phyloP scores from a whole-genome alignment of 495 filamentous ascomycete species.

The Pyronema omphalodes region DNA sequence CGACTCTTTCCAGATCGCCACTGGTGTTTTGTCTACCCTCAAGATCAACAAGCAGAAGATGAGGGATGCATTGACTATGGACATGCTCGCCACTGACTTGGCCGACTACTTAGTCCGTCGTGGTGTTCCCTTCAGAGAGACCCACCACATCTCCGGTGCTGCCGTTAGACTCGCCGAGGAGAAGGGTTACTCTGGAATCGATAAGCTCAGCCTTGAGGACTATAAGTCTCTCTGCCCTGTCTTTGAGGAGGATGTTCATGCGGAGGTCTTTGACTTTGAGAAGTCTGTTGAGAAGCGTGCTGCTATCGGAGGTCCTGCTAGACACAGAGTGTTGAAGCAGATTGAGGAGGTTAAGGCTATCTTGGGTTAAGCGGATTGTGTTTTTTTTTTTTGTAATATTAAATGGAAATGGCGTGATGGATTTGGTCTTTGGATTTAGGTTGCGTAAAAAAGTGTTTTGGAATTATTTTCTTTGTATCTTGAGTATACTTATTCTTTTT shows the following conservation, averaged over 20 bases:
- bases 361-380: not conserved
- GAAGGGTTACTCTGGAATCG: conserved; percentile 46
- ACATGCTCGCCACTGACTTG: conserved; percentile 68
- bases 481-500: no score
- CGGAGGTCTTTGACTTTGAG: conserved; percentile 65
- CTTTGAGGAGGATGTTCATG: conserved; percentile 53
- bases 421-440: no score
- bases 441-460: no score
- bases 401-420: not conserved
- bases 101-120: conserved; percentile 86
- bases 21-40: conserved; percentile 28
- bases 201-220: conserved; percentile 50
- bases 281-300: conserved; percentile 66
- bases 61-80: conserved; percentile 56
- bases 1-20: conserved; percentile 65
- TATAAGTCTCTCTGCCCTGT: conserved; percentile 54
- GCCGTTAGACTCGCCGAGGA: conserved; percentile 62
- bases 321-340: conserved; percentile 57
- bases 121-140: conserved; percentile 67
- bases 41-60: conserved; percentile 54
- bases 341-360: conserved; percentile 45
- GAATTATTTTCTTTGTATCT: no score
- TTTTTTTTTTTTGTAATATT: not conserved
- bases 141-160: conserved; percentile 75
- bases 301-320: conserved; percentile 68